Conservation (phyloP, 805 yeast species). For the Monosporozyma aquatica region DNA sequence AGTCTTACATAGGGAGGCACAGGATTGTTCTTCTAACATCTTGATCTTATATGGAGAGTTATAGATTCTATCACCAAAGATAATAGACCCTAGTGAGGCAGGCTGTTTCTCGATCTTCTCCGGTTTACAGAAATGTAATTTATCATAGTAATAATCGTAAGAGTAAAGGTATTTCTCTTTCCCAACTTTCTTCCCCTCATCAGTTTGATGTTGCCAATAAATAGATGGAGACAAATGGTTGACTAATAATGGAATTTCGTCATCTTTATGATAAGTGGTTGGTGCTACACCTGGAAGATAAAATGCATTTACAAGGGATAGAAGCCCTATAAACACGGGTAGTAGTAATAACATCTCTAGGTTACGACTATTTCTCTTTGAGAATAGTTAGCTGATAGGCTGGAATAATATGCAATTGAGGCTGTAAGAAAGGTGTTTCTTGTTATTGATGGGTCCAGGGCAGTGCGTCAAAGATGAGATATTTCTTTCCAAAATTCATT, state of each 20-base stretch:
- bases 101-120: slow-evolving; percentile 48
- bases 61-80: slow-evolving; percentile 93
- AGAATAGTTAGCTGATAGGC: no score
- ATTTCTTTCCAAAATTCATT: no score
- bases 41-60: slow-evolving; percentile 79
- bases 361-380: no score
- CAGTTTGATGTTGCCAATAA: slow-evolving; percentile 35
- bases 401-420: no score
- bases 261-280: slow-evolving; percentile 69
- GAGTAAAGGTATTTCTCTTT: slow-evolving; percentile 54
- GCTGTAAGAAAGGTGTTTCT: no score
- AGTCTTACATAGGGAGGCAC: slow-evolving; percentile 57
- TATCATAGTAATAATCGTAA: slow-evolving; percentile 74
- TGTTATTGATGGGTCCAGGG: no score
- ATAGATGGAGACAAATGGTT: slow-evolving; percentile 83
- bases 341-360: neutral
- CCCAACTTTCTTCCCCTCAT: slow-evolving; percentile 30
- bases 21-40: slow-evolving; percentile 64
- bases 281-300: slow-evolving; percentile 97
- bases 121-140: slow-evolving; percentile 80
- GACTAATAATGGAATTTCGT: slow-evolving; percentile 67
- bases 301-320: slow-evolving; percentile 40
- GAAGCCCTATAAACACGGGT: neutral
- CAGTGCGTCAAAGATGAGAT: no score
- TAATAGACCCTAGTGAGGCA: slow-evolving; percentile 84